Evolutionary conservation across 2,329 filamentous ascomycete genomes (phyloP).

Genomic region (Catunica adiposa): DNA sequence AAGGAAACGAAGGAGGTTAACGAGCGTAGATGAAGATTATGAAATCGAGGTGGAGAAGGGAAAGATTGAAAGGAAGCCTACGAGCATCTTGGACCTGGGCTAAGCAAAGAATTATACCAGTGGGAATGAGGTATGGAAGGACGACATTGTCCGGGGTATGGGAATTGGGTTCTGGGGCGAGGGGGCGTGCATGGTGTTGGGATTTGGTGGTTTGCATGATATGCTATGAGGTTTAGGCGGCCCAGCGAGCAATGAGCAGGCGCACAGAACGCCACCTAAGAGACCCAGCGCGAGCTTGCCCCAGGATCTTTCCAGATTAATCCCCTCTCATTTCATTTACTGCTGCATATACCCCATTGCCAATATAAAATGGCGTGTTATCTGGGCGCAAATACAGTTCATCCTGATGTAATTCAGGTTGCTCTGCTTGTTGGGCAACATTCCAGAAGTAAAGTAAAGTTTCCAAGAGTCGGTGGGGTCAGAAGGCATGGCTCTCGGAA

Average conservation of each 20-base stretch:
- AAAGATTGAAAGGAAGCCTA: background rate
- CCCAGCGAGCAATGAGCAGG: background rate
- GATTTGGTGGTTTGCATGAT: background rate
- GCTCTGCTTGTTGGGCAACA: no score
- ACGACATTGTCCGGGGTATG: background rate
- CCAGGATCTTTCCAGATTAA: background rate
- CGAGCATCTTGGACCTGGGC: background rate
- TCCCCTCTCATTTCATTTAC: background rate
- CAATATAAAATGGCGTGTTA: background rate
- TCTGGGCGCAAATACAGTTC: background rate
- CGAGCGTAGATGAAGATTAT: background rate
- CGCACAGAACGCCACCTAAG: background rate
- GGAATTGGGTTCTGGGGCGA: background rate
- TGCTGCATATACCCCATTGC: background rate
- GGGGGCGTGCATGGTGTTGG: background rate
- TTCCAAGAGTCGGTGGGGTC: no score
- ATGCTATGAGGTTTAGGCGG: background rate
- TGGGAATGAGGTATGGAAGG: background rate
- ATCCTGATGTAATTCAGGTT: no score
- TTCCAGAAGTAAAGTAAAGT: no score
- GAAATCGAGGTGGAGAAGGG: background rate
- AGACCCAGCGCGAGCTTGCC: background rate
- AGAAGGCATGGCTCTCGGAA: no score
- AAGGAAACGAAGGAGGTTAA: background rate
- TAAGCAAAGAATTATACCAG: constrained; percentile 1